Evolutionary conservation across 2,329 filamentous ascomycete species (phyloP).

Genomic region (Elsinoe ampelina): DNA sequence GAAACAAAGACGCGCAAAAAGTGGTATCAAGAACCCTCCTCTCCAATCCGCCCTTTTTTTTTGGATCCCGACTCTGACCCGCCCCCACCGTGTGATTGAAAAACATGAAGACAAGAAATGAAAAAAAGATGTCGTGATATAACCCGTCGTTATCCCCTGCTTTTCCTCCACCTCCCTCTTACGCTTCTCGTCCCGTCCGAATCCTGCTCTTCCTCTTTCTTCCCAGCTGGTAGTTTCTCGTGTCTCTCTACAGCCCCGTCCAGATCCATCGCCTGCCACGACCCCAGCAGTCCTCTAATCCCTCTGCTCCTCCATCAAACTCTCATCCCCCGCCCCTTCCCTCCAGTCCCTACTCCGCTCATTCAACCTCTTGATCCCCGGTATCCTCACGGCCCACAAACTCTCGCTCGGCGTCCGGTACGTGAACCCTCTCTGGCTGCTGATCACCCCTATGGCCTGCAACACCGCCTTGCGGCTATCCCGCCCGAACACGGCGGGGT

Average conservation of each 20-base stretch:
- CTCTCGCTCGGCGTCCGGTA: slow-evolving; percentile 84
- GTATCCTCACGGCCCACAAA: slow-evolving; percentile 76
- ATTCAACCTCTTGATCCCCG: slow-evolving; percentile 70
- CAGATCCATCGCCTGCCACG: too few species aligned
- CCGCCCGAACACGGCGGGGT: slow-evolving; percentile 86
- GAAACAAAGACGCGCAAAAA: background rate
- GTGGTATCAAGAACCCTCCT: slow-evolving; percentile 1
- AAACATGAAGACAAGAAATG: background rate
- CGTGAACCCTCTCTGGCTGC: slow-evolving; percentile 85
- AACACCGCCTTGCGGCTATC: slow-evolving; percentile 93
- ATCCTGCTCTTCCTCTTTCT: background rate
- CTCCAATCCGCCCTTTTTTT: background rate
- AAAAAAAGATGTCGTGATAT: background rate
- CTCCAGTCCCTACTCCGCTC: slow-evolving; percentile 86
- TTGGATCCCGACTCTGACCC: too few species aligned
- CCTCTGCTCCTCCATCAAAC: slow-evolving; percentile 19
- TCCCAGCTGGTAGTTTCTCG: background rate
- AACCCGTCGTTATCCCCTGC: background rate
- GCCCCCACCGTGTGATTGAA: too few species aligned
- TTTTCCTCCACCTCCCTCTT: background rate
- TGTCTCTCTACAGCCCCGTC: background rate
- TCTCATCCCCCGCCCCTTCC: slow-evolving; percentile 62
- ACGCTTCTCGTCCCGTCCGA: background rate
- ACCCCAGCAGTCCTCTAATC: background rate
- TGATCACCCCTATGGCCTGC: slow-evolving; percentile 93